Conservation (phyloP, 768 basidiomycete genomes). For the Boletus rufocinnamomeus region DNA sequence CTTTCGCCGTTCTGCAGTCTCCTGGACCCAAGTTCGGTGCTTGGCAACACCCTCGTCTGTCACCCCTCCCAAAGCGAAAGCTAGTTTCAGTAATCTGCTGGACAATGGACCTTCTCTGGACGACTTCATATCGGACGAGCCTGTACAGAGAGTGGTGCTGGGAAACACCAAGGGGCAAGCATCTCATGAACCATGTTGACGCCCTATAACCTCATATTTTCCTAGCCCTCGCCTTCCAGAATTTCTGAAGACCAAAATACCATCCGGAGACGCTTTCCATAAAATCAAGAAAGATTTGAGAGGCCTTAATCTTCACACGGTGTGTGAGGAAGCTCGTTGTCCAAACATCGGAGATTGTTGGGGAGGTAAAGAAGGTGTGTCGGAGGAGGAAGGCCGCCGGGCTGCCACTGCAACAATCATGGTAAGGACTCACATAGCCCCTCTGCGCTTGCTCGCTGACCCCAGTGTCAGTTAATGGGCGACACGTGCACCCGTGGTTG, state of each 20-base stretch:
- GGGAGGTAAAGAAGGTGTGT: constrained; percentile 77
- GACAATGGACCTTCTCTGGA: constrained; percentile 72
- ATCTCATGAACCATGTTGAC: neutral
- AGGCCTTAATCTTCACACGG: constrained; percentile 89
- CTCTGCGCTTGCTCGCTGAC: constrained; percentile 10
- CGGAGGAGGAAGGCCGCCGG: constrained; percentile 70
- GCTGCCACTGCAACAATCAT: constrained; percentile 98
- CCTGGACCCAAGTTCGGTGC: constrained; percentile 36
- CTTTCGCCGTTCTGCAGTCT: constrained; percentile 11
- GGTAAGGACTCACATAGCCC: constrained; percentile 48
- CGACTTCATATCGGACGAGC: constrained; percentile 72
- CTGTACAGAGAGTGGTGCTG: constrained; percentile 61
- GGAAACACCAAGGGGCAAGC: constrained; percentile 71
- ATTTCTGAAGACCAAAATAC: constrained; percentile 89
- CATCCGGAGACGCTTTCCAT: constrained; percentile 83
- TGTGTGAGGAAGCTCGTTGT: constrained; percentile 98
- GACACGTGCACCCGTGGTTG: constrained; percentile 99
- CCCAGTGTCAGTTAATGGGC: constrained; percentile 80
- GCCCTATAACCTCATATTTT: neutral
- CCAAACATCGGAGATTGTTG: constrained; percentile 99
- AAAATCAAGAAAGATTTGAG: constrained; percentile 95
- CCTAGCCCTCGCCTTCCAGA: constrained; percentile 81
- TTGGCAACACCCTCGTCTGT: constrained; percentile 48
- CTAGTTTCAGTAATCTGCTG: constrained; percentile 53
- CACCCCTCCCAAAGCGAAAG: constrained; percentile 33